Evolutionary conservation across 768 basidiomycete genomes (phyloP).

Genomic region (Boletus vermiculosoides): DNA sequence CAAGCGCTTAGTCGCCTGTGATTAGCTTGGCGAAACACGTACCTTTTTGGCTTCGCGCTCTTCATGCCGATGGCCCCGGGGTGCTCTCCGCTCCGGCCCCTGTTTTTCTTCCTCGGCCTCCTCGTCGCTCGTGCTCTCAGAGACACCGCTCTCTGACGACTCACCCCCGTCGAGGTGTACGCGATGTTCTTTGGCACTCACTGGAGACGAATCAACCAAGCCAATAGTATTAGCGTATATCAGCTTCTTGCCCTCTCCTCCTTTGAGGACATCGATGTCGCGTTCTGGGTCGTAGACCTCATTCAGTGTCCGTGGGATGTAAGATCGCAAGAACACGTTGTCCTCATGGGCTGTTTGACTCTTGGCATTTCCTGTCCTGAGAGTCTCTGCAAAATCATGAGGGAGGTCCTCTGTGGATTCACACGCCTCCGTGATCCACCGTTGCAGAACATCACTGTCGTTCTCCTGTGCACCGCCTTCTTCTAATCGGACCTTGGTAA

Average conservation of each 20-base stretch:
- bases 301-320: conserved; percentile 89
- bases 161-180: conserved; percentile 21
- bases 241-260: conserved; percentile 68
- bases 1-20: conserved; percentile 9
- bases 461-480: conserved; percentile 30
- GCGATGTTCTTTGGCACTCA: conserved; percentile 4
- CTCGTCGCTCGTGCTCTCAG: conserved; percentile 31
- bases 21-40: conserved; percentile 5
- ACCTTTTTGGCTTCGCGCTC: conserved; percentile 92
- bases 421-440: conserved; percentile 47
- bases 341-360: conserved; percentile 64
- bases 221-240: conserved; percentile 91
- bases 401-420: conserved; percentile 17
- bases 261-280: conserved; percentile 72
- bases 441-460: conserved; percentile 35
- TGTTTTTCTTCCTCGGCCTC: conserved; percentile 38
- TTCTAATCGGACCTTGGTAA: conserved; percentile 57
- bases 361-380: conserved; percentile 15
- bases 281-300: conserved; percentile 95
- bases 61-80: conserved; percentile 89
- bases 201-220: conserved; percentile 47
- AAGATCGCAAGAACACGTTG: conserved; percentile 83
- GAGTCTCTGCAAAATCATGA: conserved; percentile 11
- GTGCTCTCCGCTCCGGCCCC: conserved; percentile 48
- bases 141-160: conserved; percentile 24